Evolutionary conservation across 768 basidiomycete species (phyloP), one percentile per base, ranked within the genome.

Genomic region (Naganishia randhawae): DNA sequence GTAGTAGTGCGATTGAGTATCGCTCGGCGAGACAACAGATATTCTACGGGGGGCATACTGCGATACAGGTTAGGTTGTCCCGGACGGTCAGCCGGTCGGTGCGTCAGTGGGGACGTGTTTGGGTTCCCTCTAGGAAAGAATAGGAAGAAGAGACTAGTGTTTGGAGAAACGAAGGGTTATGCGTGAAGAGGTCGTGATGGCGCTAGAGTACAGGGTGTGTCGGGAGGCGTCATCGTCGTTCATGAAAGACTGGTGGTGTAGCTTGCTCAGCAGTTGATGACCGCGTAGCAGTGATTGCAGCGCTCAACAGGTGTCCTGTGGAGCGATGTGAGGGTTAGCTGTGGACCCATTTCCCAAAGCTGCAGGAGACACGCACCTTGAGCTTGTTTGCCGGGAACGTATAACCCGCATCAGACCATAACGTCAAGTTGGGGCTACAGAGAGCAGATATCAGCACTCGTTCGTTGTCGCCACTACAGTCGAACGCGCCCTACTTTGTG

Each of bases 331-430:
- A 22, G 27, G 3, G 50, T 51, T 31, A 51, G 29, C 29, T 7
- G 19, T 51, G 29, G 11, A 31, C 7, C 7, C 29, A 8, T 11
- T 7, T 8, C 7, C 29, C 7, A 51, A 11, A 51, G 29, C 29
- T 22, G 10, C 50, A 51, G 17, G 25, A 8, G n/a, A 48, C 3
- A 68, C 66, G 31, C 35, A 69, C 68, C 52, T 45, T 53, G 25
- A 69, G 37, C 39, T 54, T 53, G 63, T 69, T 69, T 16, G 48
- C 37, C 42, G 50, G 67, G 35, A 35, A 63, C 37, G 50, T 41
- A 32, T 65, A 50, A 7, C 65, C 35, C 5, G 50, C 45, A 29
- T 29, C 25, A 25, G 35, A 50, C 35, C 35, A 65, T 25, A 51
- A 16, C 29, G 64, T 69, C 62, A 62, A 29, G 25, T 69, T 64